Evolutionary conservation across 352 stramenopile species (phyloP), one percentile per base, ranked within the genome.

Genomic region (Phytophthora multivora): DNA sequence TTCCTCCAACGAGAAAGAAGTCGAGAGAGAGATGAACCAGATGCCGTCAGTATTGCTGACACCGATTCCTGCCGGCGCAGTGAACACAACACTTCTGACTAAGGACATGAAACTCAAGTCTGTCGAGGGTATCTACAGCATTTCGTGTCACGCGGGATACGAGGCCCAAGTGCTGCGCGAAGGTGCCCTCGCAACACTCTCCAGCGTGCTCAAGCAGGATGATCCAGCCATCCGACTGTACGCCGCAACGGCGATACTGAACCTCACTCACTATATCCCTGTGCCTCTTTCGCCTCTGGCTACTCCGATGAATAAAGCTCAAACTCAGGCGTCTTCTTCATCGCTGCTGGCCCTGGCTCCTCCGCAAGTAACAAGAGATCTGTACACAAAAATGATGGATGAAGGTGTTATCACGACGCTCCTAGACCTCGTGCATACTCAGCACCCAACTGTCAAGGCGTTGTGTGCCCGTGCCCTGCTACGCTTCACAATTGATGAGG

Each of bases 71-170:
- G 47, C 49, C 36, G 50, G 39, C 7, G 11, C 38, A 23, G 48
- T 71, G 28, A 80, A 51, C 50, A 57, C 64, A 4, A 46, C 52
- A 36, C 28, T 71, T 33, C 48, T 92, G 21, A 84, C 78, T 0
- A 77, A 78, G 11, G 83, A 94, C 12, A 85, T 86, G 71, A 92
- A 92, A 51, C 62, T 93, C 49, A 89, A 89, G 52, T 88, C 80
- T 38, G 68, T 85, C 21, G 84, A 95, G 48, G 85, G 86, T 0
- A 55, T 95, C 12, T 93, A 92, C 52, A 91, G 82, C 50, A 80
- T 95, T 21, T 95, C 86, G 11, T 92, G 72, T 42, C 79, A 89
- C 42, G 73, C 72, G 16, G 83, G 79, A n/a, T 90, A 88, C 47
- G 87, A 96, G 55, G 49, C 69, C 15, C 81, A 93, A 50, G 73